Evolutionary conservation across 1,284 basidiomycete genomes (phyloP).

Genomic region (Cryptococcus wingfieldii): DNA sequence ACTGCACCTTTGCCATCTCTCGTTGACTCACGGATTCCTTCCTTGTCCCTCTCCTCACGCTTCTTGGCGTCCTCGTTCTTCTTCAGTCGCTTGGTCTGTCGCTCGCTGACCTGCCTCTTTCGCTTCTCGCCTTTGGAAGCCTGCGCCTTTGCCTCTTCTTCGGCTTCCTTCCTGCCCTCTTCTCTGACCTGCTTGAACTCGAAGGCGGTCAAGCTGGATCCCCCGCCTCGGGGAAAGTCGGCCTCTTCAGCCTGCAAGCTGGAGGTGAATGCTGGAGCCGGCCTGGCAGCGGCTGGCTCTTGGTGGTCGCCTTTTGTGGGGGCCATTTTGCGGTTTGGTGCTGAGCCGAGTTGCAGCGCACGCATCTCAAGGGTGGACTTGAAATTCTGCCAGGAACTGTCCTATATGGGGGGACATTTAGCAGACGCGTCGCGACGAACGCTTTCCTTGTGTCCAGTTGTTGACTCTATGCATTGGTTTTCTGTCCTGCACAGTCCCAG

Average conservation of each 20-base stretch:
- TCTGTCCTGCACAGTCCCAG: too few species aligned
- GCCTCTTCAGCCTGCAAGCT: constrained; percentile 65
- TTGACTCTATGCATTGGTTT: too few species aligned
- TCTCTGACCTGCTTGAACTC: constrained; percentile 81
- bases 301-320: constrained; percentile 1
- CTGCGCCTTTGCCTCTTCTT: constrained; percentile 61
- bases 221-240: constrained; percentile 89
- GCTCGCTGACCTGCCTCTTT: constrained; percentile 31
- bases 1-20: too few species aligned
- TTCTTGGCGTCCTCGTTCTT: constrained; percentile 55
- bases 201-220: constrained; percentile 70
- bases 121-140: constrained; percentile 39
- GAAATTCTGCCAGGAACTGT: constrained; percentile 4
- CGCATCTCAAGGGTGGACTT: not conserved
- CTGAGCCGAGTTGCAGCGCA: not conserved
- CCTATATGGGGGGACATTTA: not conserved
- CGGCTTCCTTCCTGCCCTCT: constrained; percentile 79
- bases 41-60: constrained; percentile 43
- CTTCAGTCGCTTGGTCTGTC: constrained; percentile 48
- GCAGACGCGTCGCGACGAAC: not conserved
- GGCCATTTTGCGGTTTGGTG: constrained; percentile 7
- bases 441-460: not conserved
- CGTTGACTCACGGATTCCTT: constrained; percentile 35
- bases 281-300: constrained; percentile 19
- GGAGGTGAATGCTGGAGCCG: constrained; percentile 45